A percentile compares a stretch with the other conserved stretches of the same genome.
Conservation (phyloP, 768 basidiomycete species). For the Boletus rufocinnamomeus region DNA sequence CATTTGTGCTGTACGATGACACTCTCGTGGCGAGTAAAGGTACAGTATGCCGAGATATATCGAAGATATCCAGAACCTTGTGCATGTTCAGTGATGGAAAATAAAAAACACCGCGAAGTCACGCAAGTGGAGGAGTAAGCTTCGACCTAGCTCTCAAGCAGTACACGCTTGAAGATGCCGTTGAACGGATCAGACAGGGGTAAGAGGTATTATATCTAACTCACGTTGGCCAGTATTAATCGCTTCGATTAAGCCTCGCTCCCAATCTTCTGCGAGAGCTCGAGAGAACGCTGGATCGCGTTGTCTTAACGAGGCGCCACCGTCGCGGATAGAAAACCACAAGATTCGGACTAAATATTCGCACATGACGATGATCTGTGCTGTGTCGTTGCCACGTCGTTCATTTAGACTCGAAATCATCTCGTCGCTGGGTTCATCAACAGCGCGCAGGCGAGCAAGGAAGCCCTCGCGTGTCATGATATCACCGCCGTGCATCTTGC, state of each 20-base stretch:
- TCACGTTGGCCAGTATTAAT: conserved; percentile 27
- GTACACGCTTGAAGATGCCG: neutral
- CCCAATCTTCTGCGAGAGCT: conserved; percentile 23
- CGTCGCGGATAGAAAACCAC: conserved; percentile 35
- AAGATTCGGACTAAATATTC: conserved; percentile 28
- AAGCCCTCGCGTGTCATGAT: conserved; percentile 25
- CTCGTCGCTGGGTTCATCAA: conserved; percentile 20
- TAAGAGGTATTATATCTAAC: conserved; percentile 7
- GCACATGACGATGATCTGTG: conserved; percentile 29
- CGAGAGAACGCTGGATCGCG: conserved; percentile 20
- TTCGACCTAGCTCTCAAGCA: neutral
- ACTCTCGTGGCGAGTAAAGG: neutral
- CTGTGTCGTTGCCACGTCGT: conserved; percentile 27
- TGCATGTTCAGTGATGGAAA: neutral
- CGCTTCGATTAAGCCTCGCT: conserved; percentile 9
- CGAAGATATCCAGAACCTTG: neutral
- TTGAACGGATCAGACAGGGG: neutral
- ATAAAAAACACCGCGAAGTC: neutral
- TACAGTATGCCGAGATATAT: neutral
- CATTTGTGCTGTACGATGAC: neutral
- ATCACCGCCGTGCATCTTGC: conserved; percentile 28
- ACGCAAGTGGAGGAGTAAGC: neutral
- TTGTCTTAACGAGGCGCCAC: conserved; percentile 23
- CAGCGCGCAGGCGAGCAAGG: conserved; percentile 16
- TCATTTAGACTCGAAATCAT: conserved; percentile 23